Evolutionary conservation across 2,329 filamentous ascomycete genomes (phyloP).

Genomic region (Cytospora piceicola): DNA sequence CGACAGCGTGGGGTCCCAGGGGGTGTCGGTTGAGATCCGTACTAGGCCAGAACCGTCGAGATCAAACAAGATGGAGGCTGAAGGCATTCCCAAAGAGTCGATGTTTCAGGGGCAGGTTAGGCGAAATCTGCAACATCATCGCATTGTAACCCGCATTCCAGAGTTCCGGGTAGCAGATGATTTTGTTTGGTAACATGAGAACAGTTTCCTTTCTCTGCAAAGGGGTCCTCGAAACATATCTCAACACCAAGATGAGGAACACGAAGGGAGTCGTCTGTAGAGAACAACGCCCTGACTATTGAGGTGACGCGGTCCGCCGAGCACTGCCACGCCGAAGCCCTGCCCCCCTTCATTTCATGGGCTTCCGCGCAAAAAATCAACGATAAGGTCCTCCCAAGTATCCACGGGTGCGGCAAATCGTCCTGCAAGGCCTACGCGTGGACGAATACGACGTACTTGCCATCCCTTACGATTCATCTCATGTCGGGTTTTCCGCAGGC

Average conservation of each 20-base stretch:
- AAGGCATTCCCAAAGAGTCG: conserved; percentile 24
- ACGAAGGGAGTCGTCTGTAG: not conserved
- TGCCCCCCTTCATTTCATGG: conserved; percentile 3
- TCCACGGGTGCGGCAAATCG: not conserved
- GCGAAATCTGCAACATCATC: conserved; percentile 9
- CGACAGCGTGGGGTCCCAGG: conserved; percentile 18
- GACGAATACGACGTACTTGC: not conserved
- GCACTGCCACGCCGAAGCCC: conserved; percentile 10
- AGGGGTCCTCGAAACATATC: not conserved
- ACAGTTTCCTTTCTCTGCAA: not conserved
- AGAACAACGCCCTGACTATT: not conserved
- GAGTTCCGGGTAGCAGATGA: not conserved
- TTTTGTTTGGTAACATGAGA: not conserved
- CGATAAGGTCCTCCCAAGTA: not conserved
- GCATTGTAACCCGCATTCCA: conserved; percentile 12
- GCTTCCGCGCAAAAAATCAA: not conserved
- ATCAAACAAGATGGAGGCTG: conserved; percentile 19
- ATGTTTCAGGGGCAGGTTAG: conserved; percentile 26
- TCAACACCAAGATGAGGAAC: conserved; percentile 6
- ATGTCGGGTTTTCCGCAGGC: conserved; percentile 6
- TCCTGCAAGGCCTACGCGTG: not conserved
- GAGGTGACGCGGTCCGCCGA: not conserved
- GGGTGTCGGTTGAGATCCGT: not conserved
- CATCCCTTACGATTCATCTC: conserved; percentile 13
- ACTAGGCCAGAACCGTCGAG: conserved; percentile 23